Evolutionary conservation across 306 rosid species (phyloP).

Genomic region (Alnus glutinosa): DNA sequence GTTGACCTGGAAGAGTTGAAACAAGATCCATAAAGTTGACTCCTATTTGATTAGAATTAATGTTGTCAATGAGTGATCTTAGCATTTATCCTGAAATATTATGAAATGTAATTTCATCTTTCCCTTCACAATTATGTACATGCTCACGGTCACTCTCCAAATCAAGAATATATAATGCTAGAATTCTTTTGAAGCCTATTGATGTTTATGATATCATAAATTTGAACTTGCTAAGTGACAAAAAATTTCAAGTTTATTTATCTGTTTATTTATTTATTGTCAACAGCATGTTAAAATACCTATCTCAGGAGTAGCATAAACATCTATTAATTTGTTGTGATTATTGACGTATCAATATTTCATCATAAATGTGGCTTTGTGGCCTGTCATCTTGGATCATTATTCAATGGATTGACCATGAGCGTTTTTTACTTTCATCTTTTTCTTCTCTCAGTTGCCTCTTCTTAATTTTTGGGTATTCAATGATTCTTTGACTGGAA

Average conservation of each 20-base stretch:
- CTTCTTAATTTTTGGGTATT: not conserved
- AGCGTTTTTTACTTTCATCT: not conserved
- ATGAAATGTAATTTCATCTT: not conserved
- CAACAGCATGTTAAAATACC: not conserved
- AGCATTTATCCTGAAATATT: not conserved
- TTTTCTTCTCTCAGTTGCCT: not conserved
- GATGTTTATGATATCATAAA: not conserved
- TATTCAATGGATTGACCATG: too few relatives aligned
- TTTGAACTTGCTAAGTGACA: not conserved
- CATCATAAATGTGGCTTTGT: too few relatives aligned
- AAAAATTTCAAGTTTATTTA: not conserved
- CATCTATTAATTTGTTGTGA: too few relatives aligned
- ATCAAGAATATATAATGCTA: not conserved
- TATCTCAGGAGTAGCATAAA: too few relatives aligned
- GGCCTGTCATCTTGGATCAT: too few relatives aligned
- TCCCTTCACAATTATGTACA: not conserved
- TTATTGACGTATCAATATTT: too few relatives aligned
- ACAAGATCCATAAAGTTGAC: slow-evolving; percentile 7
- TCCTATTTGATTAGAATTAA: not conserved
- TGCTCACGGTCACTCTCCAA: not conserved
- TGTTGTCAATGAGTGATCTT: not conserved
- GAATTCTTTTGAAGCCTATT: not conserved
- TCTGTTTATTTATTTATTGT: not conserved
- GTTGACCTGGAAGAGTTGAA: not conserved
- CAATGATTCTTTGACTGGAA: not conserved